These are phyloP conservation scores for Penicillium sp. DNA, from an alignment of 2,329 filamentous ascomycete genomes.

Conservation along the genomic window DNA sequence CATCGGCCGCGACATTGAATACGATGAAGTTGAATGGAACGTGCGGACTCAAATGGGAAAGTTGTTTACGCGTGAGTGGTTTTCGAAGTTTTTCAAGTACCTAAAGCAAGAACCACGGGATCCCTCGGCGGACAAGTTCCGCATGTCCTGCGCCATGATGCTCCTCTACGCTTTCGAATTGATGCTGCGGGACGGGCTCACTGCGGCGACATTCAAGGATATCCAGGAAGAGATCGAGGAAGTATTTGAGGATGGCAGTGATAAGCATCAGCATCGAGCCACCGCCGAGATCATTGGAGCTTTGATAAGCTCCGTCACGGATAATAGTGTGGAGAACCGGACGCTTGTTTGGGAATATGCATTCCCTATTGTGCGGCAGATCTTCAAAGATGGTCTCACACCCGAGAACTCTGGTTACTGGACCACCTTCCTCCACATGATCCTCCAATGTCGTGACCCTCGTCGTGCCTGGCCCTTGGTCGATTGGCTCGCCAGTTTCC, in stretches of 20 bases:
- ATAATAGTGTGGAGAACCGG: constrained; percentile 67
- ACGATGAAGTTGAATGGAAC: constrained; percentile 71
- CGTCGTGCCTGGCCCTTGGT: constrained; percentile 80
- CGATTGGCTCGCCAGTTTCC: constrained; percentile 74
- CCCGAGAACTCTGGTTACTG: constrained; percentile 94
- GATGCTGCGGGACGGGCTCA: constrained; percentile 68
- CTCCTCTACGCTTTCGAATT: constrained; percentile 87
- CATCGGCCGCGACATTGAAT: constrained; percentile 60
- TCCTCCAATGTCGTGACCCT: constrained; percentile 83
- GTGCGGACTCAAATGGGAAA: constrained; percentile 74
- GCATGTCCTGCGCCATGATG: constrained; percentile 79
- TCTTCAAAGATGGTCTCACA: constrained; percentile 86
- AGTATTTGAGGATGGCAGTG: constrained; percentile 85
- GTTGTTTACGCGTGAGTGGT: constrained; percentile 76
- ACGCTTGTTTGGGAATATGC: constrained; percentile 80
- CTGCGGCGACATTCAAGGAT: constrained; percentile 74
- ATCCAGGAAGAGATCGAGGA: constrained; percentile 72
- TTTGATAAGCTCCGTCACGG: constrained; percentile 71
- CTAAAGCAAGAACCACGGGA: constrained; percentile 95
- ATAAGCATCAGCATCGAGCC: constrained; percentile 95
- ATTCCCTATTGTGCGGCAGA: constrained; percentile 76
- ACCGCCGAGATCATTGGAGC: constrained; percentile 90
- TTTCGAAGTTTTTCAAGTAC: constrained; percentile 80
- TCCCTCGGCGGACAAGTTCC: constrained; percentile 72
- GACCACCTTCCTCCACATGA: constrained; percentile 86